Evolutionary conservation across 202 grass and related monocot genomes (phyloP).

Genomic region (Dendrocalamus latiflorus): DNA sequence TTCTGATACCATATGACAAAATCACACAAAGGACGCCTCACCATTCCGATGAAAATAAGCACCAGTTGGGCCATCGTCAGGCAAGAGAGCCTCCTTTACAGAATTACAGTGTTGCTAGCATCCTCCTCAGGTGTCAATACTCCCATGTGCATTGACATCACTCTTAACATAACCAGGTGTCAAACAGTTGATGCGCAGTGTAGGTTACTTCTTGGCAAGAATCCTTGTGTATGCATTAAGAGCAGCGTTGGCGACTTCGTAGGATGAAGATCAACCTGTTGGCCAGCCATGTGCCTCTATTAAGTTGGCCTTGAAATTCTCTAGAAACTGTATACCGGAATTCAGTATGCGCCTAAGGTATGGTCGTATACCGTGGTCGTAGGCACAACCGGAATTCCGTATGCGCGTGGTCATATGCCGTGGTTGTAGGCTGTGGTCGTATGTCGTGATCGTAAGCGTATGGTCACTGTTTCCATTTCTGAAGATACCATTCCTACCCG

Average conservation of each 20-base stretch:
- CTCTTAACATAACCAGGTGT: slow-evolving; percentile 64
- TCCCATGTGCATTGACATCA: slow-evolving; percentile 53
- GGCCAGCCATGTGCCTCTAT: slow-evolving; percentile 51
- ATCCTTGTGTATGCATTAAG: slow-evolving; percentile 62
- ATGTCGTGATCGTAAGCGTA: too few species aligned
- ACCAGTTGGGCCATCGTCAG: slow-evolving; percentile 44
- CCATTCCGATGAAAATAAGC: slow-evolving; percentile 45
- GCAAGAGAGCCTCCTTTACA: slow-evolving; percentile 62
- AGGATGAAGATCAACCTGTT: slow-evolving; percentile 40
- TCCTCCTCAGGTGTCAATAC: slow-evolving; percentile 54
- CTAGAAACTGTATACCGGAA: too few species aligned
- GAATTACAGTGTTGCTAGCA: slow-evolving; percentile 55
- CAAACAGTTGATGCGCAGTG: slow-evolving; percentile 47
- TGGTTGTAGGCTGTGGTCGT: too few species aligned
- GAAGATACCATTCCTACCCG: too few species aligned
- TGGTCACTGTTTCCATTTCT: too few species aligned
- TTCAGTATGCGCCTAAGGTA: too few species aligned
- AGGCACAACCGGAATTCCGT: too few species aligned
- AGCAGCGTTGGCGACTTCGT: slow-evolving; percentile 54
- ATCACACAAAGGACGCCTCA: slow-evolving; percentile 39
- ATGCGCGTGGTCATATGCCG: too few species aligned
- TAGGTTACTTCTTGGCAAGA: slow-evolving; percentile 49
- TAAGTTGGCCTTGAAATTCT: too few species aligned
- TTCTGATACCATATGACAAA: not conserved
- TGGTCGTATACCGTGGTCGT: too few species aligned